Conservation (phyloP, 164 flowering plant genomes). For the Vitis amurensis region DNA sequence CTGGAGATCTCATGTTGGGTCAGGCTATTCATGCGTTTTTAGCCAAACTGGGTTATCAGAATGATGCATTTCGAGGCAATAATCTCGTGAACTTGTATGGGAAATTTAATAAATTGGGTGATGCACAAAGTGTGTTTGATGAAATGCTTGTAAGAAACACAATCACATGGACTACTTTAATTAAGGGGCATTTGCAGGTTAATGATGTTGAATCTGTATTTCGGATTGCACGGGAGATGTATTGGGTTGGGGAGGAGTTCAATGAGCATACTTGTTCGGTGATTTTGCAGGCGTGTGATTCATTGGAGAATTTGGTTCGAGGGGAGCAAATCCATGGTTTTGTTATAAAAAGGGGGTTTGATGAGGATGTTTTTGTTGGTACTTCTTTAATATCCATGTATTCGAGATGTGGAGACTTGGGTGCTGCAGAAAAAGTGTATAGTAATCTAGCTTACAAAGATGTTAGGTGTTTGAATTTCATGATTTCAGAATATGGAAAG, state of each 20-base stretch:
- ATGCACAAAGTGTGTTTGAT: constrained; percentile 30
- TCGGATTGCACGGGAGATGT: constrained; percentile 22
- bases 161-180: constrained; percentile 41
- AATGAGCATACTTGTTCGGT: constrained; percentile 34
- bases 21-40: constrained; percentile 33
- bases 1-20: constrained; percentile 24
- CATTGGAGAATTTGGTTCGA: constrained; percentile 3
- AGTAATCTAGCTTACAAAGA: constrained; percentile 19
- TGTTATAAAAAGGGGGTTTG: constrained; percentile 30
- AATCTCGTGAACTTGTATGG: constrained; percentile 32
- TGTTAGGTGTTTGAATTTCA: constrained; percentile 31
- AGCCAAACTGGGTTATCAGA: constrained; percentile 21
- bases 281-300: constrained; percentile 26
- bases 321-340: constrained; percentile 37
- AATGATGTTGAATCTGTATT: constrained; percentile 26
- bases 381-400: constrained; percentile 37
- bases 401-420: constrained; percentile 21
- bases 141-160: constrained; percentile 30
- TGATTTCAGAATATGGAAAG: constrained; percentile 34
- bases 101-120: constrained; percentile 18
- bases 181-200: constrained; percentile 29
- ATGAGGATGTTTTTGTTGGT: constrained; percentile 26
- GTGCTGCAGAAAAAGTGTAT: constrained; percentile 29
- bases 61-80: constrained; percentile 29
- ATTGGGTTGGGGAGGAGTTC: constrained; percentile 20